A percentile compares a stretch with the other conserved stretches of the same genome.
Evolutionary conservation across 345 rosid genomes (phyloP).

Genomic region (Hypericum androsaemum): DNA sequence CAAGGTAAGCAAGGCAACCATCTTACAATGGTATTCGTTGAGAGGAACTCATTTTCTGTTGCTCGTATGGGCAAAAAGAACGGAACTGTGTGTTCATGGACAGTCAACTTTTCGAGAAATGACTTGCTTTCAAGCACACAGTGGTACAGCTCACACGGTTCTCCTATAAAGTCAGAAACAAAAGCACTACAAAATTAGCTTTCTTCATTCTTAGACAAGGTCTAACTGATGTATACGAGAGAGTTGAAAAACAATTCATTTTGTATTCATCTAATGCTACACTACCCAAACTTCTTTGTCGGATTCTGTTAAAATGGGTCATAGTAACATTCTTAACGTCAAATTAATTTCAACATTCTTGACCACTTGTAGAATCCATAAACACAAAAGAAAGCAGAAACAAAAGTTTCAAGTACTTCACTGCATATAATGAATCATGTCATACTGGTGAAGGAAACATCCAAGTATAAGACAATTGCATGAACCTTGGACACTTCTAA

Average conservation of each 20-base stretch:
- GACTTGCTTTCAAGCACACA: constrained; percentile 90
- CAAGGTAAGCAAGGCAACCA: constrained; percentile 18
- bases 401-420: constrained; percentile 1
- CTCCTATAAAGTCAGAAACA: constrained; percentile 35
- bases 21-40: constrained; percentile 78
- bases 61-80: constrained; percentile 86
- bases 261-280: too few species aligned
- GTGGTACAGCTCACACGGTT: constrained; percentile 75
- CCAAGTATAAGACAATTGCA: not conserved
- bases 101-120: constrained; percentile 89
- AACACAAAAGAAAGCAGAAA: not conserved
- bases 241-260: too few species aligned
- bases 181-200: not conserved
- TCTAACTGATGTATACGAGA: too few species aligned
- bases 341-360: too few species aligned
- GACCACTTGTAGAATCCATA: constrained; percentile 1
- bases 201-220: too few species aligned
- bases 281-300: too few species aligned
- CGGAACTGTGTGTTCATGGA: constrained; percentile 87
- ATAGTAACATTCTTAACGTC: too few species aligned
- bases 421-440: not conserved
- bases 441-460: not conserved
- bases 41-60: constrained; percentile 83
- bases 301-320: too few species aligned
- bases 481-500: too few species aligned